These are phyloP conservation scores for Monosporozyma yasuniensis DNA, from an alignment of 805 yeast species.

Conservation along the genomic window DNA sequence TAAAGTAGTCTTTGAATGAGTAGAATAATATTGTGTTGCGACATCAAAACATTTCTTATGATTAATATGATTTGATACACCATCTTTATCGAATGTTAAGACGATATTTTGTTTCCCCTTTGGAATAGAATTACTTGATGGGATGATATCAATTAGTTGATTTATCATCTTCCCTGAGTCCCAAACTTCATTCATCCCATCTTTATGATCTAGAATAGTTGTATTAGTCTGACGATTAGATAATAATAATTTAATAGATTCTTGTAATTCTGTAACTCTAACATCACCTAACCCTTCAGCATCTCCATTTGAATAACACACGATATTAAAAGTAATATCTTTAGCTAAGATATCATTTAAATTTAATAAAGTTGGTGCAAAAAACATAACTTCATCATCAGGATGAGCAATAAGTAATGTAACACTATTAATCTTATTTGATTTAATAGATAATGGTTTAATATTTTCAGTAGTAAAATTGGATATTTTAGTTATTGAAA, in stretches of 20 bases:
- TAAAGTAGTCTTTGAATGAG: not conserved
- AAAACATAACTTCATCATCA: slow-evolving; percentile 97
- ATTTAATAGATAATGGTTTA: not conserved
- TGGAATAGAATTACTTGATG: not conserved
- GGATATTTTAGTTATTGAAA: not conserved
- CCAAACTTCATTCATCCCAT: slow-evolving; percentile 68
- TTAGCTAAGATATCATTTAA: slow-evolving; percentile 12
- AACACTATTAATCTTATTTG: not conserved
- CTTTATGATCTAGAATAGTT: slow-evolving; percentile 40
- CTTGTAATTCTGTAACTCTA: slow-evolving; percentile 50
- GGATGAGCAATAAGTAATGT: slow-evolving; percentile 79
- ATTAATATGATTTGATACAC: slow-evolving; percentile 84
- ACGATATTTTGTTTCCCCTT: slow-evolving; percentile 22
- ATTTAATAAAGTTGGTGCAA: slow-evolving; percentile 50
- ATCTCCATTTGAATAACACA: slow-evolving; percentile 74
- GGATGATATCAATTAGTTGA: slow-evolving; percentile 7
- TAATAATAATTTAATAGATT: slow-evolving; percentile 18
- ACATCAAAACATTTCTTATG: slow-evolving; percentile 61
- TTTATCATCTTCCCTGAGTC: slow-evolving; percentile 27
- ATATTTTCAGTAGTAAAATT: slow-evolving; percentile 1
- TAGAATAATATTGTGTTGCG: slow-evolving; percentile 19
- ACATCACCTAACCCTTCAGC: slow-evolving; percentile 62
- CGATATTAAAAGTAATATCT: slow-evolving; percentile 36
- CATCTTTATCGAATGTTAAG: slow-evolving; percentile 71
- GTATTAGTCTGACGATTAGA: slow-evolving; percentile 7